Conservation (phyloP, 1,284 basidiomycete species). For the Neolentinus lepideus region DNA sequence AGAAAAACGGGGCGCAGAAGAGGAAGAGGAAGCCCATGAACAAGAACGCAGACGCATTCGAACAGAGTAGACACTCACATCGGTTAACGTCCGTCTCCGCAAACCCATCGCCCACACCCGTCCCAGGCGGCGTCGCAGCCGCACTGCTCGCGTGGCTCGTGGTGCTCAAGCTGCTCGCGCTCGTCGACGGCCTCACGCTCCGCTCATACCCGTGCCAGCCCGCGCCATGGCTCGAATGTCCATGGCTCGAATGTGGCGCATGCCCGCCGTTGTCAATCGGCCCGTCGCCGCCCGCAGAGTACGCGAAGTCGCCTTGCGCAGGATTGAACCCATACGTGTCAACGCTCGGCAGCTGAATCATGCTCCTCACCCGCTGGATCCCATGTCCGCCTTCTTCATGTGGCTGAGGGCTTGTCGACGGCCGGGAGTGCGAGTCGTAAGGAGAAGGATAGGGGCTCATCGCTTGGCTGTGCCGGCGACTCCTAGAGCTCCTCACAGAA, state of each 20-base stretch:
- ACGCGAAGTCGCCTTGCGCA: constrained; percentile 70
- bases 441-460: constrained; percentile 78
- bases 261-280: constrained; percentile 8
- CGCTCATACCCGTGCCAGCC: constrained; percentile 22
- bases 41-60: background rate
- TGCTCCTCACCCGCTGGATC: constrained; percentile 67
- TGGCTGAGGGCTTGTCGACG: constrained; percentile 68
- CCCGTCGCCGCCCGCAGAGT: constrained; percentile 41
- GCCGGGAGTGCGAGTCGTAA: constrained; percentile 70
- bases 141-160: constrained; percentile 61
- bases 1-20: constrained; percentile 1
- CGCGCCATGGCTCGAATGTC: background rate
- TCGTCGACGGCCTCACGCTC: constrained; percentile 61
- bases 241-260: background rate
- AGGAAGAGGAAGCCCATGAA: background rate
- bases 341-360: constrained; percentile 68
- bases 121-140: constrained; percentile 72
- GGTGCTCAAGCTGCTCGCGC: constrained; percentile 62
- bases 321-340: constrained; percentile 60
- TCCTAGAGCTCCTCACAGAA: constrained; percentile 53
- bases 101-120: constrained; percentile 47
- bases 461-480: constrained; percentile 74
- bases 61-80: constrained; percentile 48
- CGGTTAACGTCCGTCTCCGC: constrained; percentile 67
- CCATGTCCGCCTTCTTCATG: constrained; percentile 38